Percentiles rank a stretch among this genome's conserved stretches.
phyloP scores from a whole-genome alignment of 345 rosid genomes.

The Erysimum cheiranthoides region DNA sequence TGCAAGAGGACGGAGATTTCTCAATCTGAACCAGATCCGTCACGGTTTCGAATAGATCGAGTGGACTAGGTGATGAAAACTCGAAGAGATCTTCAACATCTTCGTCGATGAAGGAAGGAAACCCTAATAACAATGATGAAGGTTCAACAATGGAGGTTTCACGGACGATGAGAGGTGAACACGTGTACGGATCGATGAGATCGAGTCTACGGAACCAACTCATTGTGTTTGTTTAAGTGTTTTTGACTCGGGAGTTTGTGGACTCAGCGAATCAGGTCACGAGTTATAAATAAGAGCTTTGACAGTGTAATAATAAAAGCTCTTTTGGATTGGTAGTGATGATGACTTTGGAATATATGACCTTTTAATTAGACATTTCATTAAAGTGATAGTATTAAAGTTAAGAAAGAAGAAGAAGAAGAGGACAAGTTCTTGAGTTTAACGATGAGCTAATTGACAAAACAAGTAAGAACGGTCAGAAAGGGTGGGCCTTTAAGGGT shows the following conservation, averaged over 20 bases:
- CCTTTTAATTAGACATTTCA: too few species aligned
- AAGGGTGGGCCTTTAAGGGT: constrained; percentile 33
- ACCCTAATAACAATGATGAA: constrained; percentile 23
- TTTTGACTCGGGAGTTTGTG: constrained; percentile 14
- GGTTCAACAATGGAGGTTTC: constrained; percentile 37
- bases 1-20: constrained; percentile 51
- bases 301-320: constrained; percentile 10
- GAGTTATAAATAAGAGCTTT: not conserved
- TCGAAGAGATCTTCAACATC: constrained; percentile 46
- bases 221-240: constrained; percentile 37
- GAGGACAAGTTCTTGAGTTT: constrained; percentile 42
- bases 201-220: constrained; percentile 39
- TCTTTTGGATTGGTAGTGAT: constrained; percentile 29
- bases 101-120: constrained; percentile 37
- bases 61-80: constrained; percentile 48
- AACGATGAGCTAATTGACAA: constrained; percentile 34
- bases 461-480: constrained; percentile 26
- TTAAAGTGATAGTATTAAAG: too few species aligned
- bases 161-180: constrained; percentile 38
- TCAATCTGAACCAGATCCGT: constrained; percentile 70
- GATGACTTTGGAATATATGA: not conserved
- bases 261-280: constrained; percentile 45
- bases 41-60: constrained; percentile 55
- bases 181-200: constrained; percentile 42
- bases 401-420: constrained; percentile 1